Conservation (phyloP, 441 rosid species). For the Biscutella laevigata region DNA sequence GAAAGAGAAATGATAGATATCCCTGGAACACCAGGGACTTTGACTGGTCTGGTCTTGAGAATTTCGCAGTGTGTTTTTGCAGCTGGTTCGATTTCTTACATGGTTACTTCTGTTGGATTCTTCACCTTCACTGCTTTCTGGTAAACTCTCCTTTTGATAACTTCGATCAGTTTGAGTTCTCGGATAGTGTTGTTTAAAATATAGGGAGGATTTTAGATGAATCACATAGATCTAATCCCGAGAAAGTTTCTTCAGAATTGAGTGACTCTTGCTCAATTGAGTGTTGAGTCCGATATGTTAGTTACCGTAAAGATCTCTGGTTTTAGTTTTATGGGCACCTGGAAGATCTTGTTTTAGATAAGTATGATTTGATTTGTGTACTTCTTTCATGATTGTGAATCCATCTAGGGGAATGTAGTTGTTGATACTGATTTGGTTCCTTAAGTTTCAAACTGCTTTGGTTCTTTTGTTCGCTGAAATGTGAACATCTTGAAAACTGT, state of each 20-base stretch:
- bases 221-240: constrained; percentile 14
- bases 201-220: not conserved
- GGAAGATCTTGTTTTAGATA: not conserved
- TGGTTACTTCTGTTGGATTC: constrained; percentile 55
- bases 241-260: not conserved
- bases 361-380: constrained; percentile 10
- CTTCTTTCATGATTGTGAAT: not conserved
- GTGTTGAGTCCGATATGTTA: not conserved
- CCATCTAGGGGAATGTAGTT: not conserved
- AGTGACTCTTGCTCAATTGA: not conserved
- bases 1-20: constrained; percentile 56
- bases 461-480: not conserved
- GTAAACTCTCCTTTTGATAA: constrained; percentile 27
- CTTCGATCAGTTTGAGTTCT: constrained; percentile 7
- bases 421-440: not conserved
- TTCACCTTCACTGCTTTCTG: constrained; percentile 69
- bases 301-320: not conserved
- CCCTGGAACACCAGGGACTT: constrained; percentile 81
- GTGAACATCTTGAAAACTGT: not conserved
- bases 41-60: constrained; percentile 59
- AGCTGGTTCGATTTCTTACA: constrained; percentile 60
- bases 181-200: not conserved
- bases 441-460: not conserved
- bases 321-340: not conserved
- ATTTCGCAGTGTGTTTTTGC: constrained; percentile 65